A percentile compares a stretch with the other conserved stretches of the same genome.
These are phyloP conservation scores for Malbranchea cinnamomea DNA, from an alignment of 2,329 filamentous ascomycete species.

Conservation along the genomic window DNA sequence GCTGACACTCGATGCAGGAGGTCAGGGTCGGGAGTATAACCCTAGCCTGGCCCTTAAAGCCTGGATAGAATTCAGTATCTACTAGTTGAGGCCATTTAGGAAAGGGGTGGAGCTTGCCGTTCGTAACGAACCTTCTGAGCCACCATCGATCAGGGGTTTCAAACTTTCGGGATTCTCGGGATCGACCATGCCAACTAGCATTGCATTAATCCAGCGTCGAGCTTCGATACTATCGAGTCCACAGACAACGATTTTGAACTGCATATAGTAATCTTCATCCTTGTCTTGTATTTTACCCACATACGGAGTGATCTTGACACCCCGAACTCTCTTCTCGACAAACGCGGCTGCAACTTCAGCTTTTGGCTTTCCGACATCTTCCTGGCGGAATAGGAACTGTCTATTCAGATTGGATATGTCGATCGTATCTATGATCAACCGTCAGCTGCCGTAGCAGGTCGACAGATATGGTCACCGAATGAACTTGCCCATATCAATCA, in stretches of 20 bases:
- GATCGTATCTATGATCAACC: constrained; percentile 58
- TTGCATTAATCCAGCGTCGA: constrained; percentile 96
- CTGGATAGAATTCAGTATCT: constrained; percentile 24
- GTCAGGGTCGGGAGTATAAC: constrained; percentile 86
- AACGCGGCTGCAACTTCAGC: constrained; percentile 86
- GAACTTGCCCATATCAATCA: constrained; percentile 87
- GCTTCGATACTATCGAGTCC: constrained; percentile 95
- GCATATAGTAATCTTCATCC: constrained; percentile 90
- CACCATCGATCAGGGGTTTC: constrained; percentile 90
- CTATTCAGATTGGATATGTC: constrained; percentile 97
- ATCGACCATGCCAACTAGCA: constrained; percentile 79
- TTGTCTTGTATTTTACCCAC: constrained; percentile 95
- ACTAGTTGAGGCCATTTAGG: background rate
- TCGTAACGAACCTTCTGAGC: constrained; percentile 56
- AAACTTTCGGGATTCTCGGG: constrained; percentile 65
- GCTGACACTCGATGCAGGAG: constrained; percentile 93
- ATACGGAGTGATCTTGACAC: constrained; percentile 84
- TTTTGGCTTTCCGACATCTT: constrained; percentile 86
- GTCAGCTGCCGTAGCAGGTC: constrained; percentile 8
- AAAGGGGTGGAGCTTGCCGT: background rate
- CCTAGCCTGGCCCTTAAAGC: constrained; percentile 92
- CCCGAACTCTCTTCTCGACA: constrained; percentile 76
- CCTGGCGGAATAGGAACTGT: constrained; percentile 85
- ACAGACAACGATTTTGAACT: constrained; percentile 87
- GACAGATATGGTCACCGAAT: background rate